Conservation (phyloP, 305 asterid genomes). For the Galium porrigens region DNA sequence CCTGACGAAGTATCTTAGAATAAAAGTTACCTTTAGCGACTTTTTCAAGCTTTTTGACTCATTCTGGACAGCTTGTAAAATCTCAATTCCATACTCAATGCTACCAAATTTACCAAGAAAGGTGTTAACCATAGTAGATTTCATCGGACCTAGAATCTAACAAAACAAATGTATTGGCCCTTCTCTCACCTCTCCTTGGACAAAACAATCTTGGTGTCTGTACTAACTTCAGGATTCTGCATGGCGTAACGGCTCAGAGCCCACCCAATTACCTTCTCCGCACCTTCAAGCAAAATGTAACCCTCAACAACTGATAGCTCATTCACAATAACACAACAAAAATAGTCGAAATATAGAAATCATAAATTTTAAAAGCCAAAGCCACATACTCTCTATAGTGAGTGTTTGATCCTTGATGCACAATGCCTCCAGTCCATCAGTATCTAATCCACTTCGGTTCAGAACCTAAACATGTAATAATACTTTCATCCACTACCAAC, state of each 20-base stretch:
- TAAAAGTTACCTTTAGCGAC: constrained; percentile 42
- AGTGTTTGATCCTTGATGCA: constrained; percentile 67
- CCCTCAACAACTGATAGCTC: constrained; percentile 5
- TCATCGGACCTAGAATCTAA: neutral
- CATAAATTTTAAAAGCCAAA: constrained; percentile 4
- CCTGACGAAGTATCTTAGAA: constrained; percentile 1
- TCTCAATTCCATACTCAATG: constrained; percentile 48
- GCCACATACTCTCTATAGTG: constrained; percentile 58
- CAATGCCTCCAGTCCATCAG: constrained; percentile 25
- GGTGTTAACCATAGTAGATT: constrained; percentile 6
- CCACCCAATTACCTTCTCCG: constrained; percentile 69
- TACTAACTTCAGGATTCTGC: constrained; percentile 36
- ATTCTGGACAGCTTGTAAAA: constrained; percentile 54
- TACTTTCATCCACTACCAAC: neutral
- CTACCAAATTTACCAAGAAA: constrained; percentile 25
- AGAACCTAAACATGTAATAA: constrained; percentile 29
- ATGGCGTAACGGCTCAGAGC: constrained; percentile 63
- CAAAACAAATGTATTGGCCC: constrained; percentile 1
- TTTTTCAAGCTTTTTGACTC: constrained; percentile 64
- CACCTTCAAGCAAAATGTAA: constrained; percentile 28
- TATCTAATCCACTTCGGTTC: constrained; percentile 26
- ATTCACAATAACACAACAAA: neutral
- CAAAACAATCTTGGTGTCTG: constrained; percentile 43
- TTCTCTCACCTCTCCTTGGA: constrained; percentile 48
- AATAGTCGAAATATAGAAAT: constrained; percentile 11